These are phyloP conservation scores for Eruca vesicaria DNA, from an alignment of 441 rosid genomes.

Conservation along the genomic window DNA sequence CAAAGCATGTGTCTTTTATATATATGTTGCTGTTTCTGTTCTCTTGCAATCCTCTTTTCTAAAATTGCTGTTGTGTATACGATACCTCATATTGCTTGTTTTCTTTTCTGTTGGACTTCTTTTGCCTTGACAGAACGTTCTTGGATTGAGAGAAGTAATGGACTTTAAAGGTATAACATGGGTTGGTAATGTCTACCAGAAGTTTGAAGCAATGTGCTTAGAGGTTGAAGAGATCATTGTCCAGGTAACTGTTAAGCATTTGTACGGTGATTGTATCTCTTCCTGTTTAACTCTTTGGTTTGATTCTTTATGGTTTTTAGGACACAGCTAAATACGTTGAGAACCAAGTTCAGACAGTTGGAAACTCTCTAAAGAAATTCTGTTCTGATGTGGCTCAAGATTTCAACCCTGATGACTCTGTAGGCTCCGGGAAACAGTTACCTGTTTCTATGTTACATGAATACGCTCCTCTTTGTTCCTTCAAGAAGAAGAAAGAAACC, in stretches of 20 bases:
- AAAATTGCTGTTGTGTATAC: slow-evolving; percentile 25
- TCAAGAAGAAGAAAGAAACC: slow-evolving; percentile 39
- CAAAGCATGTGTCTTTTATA: neutral
- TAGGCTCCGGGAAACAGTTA: slow-evolving; percentile 40
- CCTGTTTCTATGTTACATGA: slow-evolving; percentile 38
- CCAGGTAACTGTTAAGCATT: slow-evolving; percentile 43
- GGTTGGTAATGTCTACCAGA: slow-evolving; percentile 72
- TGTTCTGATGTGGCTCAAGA: slow-evolving; percentile 73
- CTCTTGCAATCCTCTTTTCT: slow-evolving; percentile 25
- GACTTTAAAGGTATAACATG: slow-evolving; percentile 70
- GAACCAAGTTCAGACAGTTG: slow-evolving; percentile 79
- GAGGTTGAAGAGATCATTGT: slow-evolving; percentile 84
- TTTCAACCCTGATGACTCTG: slow-evolving; percentile 46
- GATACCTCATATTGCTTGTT: neutral
- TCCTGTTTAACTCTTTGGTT: neutral
- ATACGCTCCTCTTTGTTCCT: slow-evolving; percentile 42
- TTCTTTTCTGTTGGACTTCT: slow-evolving; percentile 13
- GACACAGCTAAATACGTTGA: slow-evolving; percentile 78
- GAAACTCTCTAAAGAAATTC: slow-evolving; percentile 65
- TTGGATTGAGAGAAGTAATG: slow-evolving; percentile 37
- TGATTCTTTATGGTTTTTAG: slow-evolving; percentile 36
- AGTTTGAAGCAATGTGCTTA: slow-evolving; percentile 86
- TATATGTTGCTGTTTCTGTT: neutral
- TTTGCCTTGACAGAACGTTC: slow-evolving; percentile 1
- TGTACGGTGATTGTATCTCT: neutral